Base-by-base conservation (phyloP, 495 filamentous ascomycete genomes). In the Hypoxylon cercidicola region DNA sequence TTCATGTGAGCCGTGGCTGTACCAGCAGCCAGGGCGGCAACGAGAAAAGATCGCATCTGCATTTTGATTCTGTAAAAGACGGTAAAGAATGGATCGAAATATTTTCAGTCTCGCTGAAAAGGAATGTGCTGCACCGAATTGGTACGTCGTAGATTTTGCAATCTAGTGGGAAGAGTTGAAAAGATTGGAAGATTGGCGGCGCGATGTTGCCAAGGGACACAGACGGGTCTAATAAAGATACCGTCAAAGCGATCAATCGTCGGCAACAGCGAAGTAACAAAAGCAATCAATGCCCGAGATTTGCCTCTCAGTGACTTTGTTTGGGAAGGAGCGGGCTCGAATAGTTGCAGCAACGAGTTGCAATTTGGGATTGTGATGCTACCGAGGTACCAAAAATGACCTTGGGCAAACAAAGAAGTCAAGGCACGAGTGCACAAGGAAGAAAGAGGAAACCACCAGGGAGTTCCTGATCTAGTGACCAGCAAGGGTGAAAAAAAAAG, bases 1-100 rank as follows among this genome's bases (percentile, higher is more conserved):
- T 81, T 75, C 80, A 89, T 87, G 73, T 90, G 88, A 11, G 82
- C 86, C 59, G 47, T 74, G 55, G 73, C 72, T 34, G 75, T 58
- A 45, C 74, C 66, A 10, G 79, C 61, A 44, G 76, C 77, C 47
- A 81, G 69, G 21, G 70, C 54, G 53, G 62, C 59, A 20, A 72
- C 35, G 55, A 74, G 45, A 2, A 51, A 69, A 28, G 65, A 66
- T 68, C 63, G 70, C 65, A 73, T 72, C 56, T 74, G 70, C 77
- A 77, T 81, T 10, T 70, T 80, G 53, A 43, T 50, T 37, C 1
- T 41, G 21, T 53, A 34, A 43, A 25, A 12, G 43, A 41, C 40
- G 9, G 49, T 55, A 55, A 43, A 13, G 16, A 41, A 4, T 41
- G 23, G 47, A 18, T 39, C 41, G 15, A 32, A 46, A 48, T 51